Percentiles rank a stretch among this genome's conserved stretches.
These are phyloP conservation scores for Gymnopilus dilepis DNA, from an alignment of 768 basidiomycete genomes.

Conservation along the genomic window DNA sequence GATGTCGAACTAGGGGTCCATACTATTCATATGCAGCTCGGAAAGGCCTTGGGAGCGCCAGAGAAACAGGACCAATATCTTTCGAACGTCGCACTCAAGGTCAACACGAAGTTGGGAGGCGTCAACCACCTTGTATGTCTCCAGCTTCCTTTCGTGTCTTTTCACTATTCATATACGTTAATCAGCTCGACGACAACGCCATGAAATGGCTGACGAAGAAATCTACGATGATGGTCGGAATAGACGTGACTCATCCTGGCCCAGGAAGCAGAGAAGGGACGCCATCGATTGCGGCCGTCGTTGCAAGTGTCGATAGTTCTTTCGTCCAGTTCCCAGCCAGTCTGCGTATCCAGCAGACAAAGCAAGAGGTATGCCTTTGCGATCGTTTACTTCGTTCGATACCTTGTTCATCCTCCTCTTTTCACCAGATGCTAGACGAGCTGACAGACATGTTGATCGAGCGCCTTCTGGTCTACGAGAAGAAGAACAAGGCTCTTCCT, in stretches of 20 bases:
- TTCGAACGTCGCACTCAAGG: conserved; percentile 81
- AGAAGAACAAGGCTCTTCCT: conserved; percentile 62
- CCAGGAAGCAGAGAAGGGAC: conserved; percentile 70
- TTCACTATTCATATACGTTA: conserved; percentile 3
- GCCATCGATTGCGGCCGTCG: conserved; percentile 84
- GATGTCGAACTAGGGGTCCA: conserved; percentile 77
- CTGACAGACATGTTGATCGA: conserved; percentile 73
- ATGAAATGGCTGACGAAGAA: conserved; percentile 70
- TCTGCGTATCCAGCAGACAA: conserved; percentile 65
- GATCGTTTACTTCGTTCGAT: not conserved
- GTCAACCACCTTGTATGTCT: conserved; percentile 65
- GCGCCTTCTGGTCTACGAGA: conserved; percentile 61
- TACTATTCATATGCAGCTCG: conserved; percentile 73
- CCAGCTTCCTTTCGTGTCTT: not conserved
- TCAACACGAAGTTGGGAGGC: conserved; percentile 85
- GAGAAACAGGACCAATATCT: conserved; percentile 79
- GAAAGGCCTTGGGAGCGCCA: conserved; percentile 59
- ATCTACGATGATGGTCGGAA: conserved; percentile 84
- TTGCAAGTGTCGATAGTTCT: conserved; percentile 70
- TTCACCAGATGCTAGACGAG: conserved; percentile 71
- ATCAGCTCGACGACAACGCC: conserved; percentile 54
- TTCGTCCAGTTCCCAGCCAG: conserved; percentile 85
- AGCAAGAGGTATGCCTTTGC: conserved; percentile 42
- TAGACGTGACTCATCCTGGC: conserved; percentile 84
- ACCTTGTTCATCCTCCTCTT: not conserved